Percentiles rank a stretch among this genome's conserved stretches.
Conservation (phyloP, 495 filamentous ascomycete genomes). For the Tetracladium marchalianum region DNA sequence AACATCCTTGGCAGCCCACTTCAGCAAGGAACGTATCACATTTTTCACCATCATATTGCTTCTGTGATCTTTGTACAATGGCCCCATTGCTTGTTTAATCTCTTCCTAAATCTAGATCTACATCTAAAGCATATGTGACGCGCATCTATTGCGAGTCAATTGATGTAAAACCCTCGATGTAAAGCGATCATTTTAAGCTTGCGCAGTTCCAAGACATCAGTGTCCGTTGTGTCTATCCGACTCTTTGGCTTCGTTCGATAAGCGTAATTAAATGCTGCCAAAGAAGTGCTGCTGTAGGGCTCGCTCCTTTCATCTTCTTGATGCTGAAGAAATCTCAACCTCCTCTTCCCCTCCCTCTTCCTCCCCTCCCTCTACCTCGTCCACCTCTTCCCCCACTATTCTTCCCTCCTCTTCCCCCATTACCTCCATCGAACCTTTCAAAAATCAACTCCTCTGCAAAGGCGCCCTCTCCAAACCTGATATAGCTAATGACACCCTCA, state of each 20-base stretch:
- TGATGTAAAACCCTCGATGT: too few species aligned
- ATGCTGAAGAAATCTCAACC: background rate
- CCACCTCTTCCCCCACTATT: slow-evolving; percentile 32
- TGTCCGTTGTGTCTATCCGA: too few species aligned
- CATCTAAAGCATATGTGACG: too few species aligned
- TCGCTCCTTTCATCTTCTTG: slow-evolving; percentile 9
- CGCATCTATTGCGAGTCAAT: background rate
- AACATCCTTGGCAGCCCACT: too few species aligned
- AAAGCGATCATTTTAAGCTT: background rate
- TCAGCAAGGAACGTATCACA: too few species aligned
- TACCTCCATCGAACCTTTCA: slow-evolving; percentile 32
- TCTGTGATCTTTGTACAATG: too few species aligned
- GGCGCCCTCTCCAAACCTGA: slow-evolving; percentile 66
- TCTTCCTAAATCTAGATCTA: background rate
- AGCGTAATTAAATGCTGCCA: too few species aligned
- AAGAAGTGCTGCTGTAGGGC: background rate
- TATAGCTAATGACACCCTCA: slow-evolving; percentile 78
- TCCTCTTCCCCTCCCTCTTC: slow-evolving; percentile 13
- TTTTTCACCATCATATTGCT: too few species aligned
- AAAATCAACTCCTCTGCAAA: slow-evolving; percentile 71
- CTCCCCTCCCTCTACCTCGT: slow-evolving; percentile 26
- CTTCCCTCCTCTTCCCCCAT: slow-evolving; percentile 27
- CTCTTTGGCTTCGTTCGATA: too few species aligned
- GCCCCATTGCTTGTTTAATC: too few species aligned
- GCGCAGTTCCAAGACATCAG: background rate